Evolutionary conservation across 352 stramenopile species (phyloP).

Genomic region (Globisporangium irregulare): DNA sequence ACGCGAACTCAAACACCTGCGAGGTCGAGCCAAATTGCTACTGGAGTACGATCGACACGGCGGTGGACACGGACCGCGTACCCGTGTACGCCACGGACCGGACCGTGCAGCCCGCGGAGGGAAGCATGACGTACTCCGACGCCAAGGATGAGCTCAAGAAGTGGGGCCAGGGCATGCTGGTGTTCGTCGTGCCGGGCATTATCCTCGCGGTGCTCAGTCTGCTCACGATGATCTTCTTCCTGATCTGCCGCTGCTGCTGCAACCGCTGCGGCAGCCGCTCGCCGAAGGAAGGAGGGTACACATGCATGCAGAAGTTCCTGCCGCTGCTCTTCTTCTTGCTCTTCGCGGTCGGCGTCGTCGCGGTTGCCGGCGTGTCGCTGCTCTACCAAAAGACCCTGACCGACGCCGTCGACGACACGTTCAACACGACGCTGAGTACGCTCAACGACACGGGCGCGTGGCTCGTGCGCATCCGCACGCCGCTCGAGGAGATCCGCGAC

Average conservation of each 20-base stretch:
- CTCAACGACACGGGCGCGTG: conserved; percentile 36
- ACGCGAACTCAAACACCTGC: conserved; percentile 29
- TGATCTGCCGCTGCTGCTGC: conserved; percentile 77
- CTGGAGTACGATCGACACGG: conserved; percentile 38
- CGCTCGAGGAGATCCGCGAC: conserved; percentile 41
- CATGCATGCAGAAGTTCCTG: conserved; percentile 63
- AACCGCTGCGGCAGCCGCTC: conserved; percentile 60
- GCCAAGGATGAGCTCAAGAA: conserved; percentile 36
- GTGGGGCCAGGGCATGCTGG: conserved; percentile 46
- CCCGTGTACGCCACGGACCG: conserved; percentile 22
- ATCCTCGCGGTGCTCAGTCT: conserved; percentile 55
- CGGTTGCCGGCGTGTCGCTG: conserved; percentile 42
- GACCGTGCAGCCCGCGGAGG: not conserved
- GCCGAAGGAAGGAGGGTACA: conserved; percentile 59
- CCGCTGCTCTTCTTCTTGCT: conserved; percentile 64
- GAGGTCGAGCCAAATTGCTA: conserved; percentile 71
- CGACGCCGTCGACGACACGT: conserved; percentile 38
- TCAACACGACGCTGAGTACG: conserved; percentile 35
- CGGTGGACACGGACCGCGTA: conserved; percentile 27
- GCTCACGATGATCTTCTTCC: conserved; percentile 68
- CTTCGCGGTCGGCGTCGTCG: conserved; percentile 49
- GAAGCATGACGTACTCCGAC: conserved; percentile 24
- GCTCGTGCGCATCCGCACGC: conserved; percentile 37
- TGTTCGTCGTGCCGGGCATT: conserved; percentile 56
- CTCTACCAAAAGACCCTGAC: conserved; percentile 57